Evolutionary conservation across 2,329 filamentous ascomycete genomes (phyloP).

Genomic region (Furcasterigmium furcatum): DNA sequence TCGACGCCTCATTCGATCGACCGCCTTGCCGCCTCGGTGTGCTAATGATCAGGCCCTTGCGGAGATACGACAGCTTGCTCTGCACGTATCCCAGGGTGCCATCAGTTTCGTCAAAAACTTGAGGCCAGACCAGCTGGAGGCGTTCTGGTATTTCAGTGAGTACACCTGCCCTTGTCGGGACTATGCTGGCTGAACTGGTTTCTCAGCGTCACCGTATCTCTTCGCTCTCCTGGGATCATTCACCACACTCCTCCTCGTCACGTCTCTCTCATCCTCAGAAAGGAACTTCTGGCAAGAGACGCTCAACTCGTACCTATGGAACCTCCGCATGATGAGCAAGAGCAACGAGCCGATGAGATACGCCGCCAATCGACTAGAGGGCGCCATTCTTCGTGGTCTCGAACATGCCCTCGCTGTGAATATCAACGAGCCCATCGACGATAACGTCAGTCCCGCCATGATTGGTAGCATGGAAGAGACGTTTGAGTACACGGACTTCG

Average conservation of each 20-base stretch:
- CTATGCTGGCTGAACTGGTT: too few relatives aligned
- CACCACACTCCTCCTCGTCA: slow-evolving; percentile 30
- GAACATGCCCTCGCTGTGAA: slow-evolving; percentile 31
- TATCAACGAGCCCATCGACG: slow-evolving; percentile 24
- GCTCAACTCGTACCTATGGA: slow-evolving; percentile 29
- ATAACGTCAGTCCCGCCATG: slow-evolving; percentile 23
- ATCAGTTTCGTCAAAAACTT: too few relatives aligned
- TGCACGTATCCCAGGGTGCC: slow-evolving; percentile 24
- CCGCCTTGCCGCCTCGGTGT: slow-evolving; percentile 23
- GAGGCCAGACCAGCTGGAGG: too few relatives aligned
- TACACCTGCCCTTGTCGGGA: too few relatives aligned
- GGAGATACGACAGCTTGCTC: slow-evolving; percentile 24
- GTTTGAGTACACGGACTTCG: slow-evolving; percentile 28
- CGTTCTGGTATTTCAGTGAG: too few relatives aligned
- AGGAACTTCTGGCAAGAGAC: slow-evolving; percentile 27
- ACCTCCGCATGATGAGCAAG: slow-evolving; percentile 30
- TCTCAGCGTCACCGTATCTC: slow-evolving; percentile 27
- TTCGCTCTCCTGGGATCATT: slow-evolving; percentile 36
- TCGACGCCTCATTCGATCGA: slow-evolving; percentile 36
- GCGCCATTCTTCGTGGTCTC: slow-evolving; percentile 30
- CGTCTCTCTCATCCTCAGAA: slow-evolving; percentile 24
- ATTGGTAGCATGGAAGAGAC: slow-evolving; percentile 19
- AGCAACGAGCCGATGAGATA: slow-evolving; percentile 30
- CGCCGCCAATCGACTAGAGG: slow-evolving; percentile 30
- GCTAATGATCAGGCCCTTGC: slow-evolving; percentile 20